Percentiles rank a stretch among this genome's conserved stretches.
Evolutionary conservation across 257 asterid species (phyloP).

Genomic region (Rhazya stricta): DNA sequence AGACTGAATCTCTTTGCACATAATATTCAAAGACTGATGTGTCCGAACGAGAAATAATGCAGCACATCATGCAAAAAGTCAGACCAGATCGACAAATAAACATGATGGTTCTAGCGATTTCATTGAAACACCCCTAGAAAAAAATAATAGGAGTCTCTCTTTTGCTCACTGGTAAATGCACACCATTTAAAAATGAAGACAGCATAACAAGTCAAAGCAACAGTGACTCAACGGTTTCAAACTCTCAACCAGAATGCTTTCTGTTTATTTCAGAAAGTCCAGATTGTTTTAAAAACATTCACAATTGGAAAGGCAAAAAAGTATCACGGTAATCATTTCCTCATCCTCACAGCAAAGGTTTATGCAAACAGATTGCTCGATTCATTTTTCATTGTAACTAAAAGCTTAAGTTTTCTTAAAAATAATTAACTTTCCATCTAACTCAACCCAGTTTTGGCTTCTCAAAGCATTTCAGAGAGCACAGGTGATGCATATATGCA

Average conservation of each 20-base stretch:
- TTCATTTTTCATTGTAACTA: not conserved
- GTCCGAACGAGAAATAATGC: not conserved
- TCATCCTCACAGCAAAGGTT: not conserved
- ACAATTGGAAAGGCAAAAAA: not conserved
- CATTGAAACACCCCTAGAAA: not conserved
- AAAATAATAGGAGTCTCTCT: not conserved
- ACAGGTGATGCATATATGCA: not conserved
- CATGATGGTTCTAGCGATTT: not conserved
- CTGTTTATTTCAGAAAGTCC: not conserved
- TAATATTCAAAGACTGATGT: not conserved
- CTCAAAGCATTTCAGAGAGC: not conserved
- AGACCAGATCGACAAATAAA: not conserved
- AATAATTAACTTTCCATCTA: not conserved
- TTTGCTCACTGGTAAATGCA: not conserved
- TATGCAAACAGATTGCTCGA: not conserved
- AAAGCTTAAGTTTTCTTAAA: not conserved
- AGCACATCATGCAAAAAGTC: not conserved
- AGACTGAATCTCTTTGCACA: not conserved
- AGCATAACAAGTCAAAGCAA: not conserved
- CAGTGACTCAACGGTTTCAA: not conserved
- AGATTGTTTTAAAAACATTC: not conserved
- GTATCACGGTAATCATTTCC: not conserved
- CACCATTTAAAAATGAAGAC: not conserved
- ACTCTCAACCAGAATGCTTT: not conserved
- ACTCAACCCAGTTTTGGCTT: not conserved